Percentiles rank a stretch among this genome's conserved stretches.
phyloP scores from a whole-genome alignment of 331 rosid species.

The Rhamnella rubrinervis region DNA sequence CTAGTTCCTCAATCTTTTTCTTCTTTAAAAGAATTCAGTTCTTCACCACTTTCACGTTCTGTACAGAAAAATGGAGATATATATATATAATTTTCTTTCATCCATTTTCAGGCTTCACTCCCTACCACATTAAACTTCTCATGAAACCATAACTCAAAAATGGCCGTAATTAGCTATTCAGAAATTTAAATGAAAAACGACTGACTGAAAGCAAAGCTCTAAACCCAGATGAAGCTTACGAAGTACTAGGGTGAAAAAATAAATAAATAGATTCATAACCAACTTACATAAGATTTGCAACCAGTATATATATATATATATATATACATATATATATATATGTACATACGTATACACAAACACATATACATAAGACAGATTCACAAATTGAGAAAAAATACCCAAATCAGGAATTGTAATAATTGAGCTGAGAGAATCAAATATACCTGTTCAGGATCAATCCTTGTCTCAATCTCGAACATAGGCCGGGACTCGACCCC shows the following conservation, averaged over 20 bases:
- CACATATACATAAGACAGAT: not conserved
- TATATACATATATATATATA: not conserved
- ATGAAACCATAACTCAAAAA: not conserved
- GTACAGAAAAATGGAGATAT: not conserved
- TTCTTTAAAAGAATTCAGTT: not conserved
- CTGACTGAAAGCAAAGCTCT: not conserved
- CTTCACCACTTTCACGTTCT: not conserved
- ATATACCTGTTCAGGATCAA: constrained; percentile 78
- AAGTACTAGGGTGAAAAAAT: constrained; percentile 5
- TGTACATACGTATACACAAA: not conserved
- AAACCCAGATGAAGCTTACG: not conserved
- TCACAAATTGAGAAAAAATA: constrained; percentile 11
- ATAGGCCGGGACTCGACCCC: constrained; percentile 45
- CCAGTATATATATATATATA: not conserved
- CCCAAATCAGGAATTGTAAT: constrained; percentile 17
- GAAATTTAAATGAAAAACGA: not conserved
- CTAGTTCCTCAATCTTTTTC: not conserved
- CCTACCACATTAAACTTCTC: not conserved
- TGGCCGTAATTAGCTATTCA: not conserved
- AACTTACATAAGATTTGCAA: not conserved
- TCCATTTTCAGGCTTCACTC: constrained; percentile 14
- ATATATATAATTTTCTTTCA: not conserved
- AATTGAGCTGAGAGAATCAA: constrained; percentile 5
- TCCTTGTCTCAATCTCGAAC: constrained; percentile 61
- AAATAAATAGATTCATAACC: not conserved